Percentiles rank a stretch among this genome's conserved stretches.
These are phyloP conservation scores for Cicer judaicum DNA, from an alignment of 306 rosid genomes.

Conservation along the genomic window DNA sequence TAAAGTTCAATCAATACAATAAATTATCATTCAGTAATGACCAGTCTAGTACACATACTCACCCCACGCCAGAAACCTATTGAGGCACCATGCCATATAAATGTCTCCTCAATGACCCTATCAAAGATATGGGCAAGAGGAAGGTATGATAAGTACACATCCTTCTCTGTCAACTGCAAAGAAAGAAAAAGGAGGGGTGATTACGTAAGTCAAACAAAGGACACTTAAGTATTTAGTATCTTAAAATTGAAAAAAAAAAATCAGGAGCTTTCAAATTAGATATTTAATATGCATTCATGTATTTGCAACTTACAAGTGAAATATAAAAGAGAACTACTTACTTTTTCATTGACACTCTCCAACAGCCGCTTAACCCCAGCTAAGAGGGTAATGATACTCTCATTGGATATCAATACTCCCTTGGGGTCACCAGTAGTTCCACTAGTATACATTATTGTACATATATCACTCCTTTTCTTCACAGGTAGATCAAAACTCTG, in stretches of 20 bases:
- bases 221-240: slow-evolving; percentile 39
- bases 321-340: slow-evolving; percentile 46
- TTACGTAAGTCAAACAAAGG: slow-evolving; percentile 28
- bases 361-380: slow-evolving; percentile 75
- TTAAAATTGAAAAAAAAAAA: neutral
- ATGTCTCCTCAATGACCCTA: slow-evolving; percentile 91
- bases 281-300: slow-evolving; percentile 22
- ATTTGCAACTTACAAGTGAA: slow-evolving; percentile 7
- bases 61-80: slow-evolving; percentile 99
- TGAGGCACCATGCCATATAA: slow-evolving; percentile 86
- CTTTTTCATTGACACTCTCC: slow-evolving; percentile 71
- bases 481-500: slow-evolving; percentile 78
- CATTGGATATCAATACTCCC: slow-evolving; percentile 91
- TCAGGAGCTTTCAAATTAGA: slow-evolving; percentile 18
- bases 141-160: slow-evolving; percentile 89
- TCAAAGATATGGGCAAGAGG: slow-evolving; percentile 96
- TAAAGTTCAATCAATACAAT: slow-evolving; percentile 33
- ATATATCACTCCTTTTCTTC: slow-evolving; percentile 76
- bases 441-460: slow-evolving; percentile 97
- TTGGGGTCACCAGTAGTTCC: slow-evolving; percentile 99
- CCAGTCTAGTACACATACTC: slow-evolving; percentile 46
- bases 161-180: slow-evolving; percentile 65
- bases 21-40: slow-evolving; percentile 19
- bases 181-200: slow-evolving; percentile 33
- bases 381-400: slow-evolving; percentile 77